A percentile compares a stretch with the other conserved stretches of the same genome.
These are phyloP conservation scores for Alternaria burnsii DNA, from an alignment of 2,329 filamentous ascomycete species.

Conservation along the genomic window DNA sequence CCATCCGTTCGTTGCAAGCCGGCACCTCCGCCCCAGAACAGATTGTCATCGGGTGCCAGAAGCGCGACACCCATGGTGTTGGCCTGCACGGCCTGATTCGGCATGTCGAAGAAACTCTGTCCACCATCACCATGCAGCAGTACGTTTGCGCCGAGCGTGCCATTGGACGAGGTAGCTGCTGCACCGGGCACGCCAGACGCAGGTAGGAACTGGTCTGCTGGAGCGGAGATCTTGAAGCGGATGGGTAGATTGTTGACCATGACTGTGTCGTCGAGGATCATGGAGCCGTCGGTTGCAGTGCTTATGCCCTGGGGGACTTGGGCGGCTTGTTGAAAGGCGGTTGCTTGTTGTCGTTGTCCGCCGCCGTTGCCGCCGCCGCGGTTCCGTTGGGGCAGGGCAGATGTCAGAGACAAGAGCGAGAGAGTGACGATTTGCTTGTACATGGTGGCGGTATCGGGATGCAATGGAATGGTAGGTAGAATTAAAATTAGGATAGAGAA, in stretches of 20 bases:
- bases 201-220: constrained; percentile 62
- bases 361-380: constrained; percentile 14
- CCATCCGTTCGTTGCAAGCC: constrained; percentile 65
- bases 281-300: constrained; percentile 62
- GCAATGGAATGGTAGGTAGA: neutral
- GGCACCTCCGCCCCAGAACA: constrained; percentile 66
- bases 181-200: constrained; percentile 61
- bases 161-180: constrained; percentile 43
- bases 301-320: constrained; percentile 48
- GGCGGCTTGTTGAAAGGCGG: constrained; percentile 47
- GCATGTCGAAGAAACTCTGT: constrained; percentile 67
- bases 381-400: constrained; percentile 38
- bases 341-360: constrained; percentile 21
- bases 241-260: constrained; percentile 64
- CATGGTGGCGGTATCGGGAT: constrained; percentile 7
- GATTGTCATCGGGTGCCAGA: constrained; percentile 62
- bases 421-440: constrained; percentile 17
- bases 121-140: constrained; percentile 69
- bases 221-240: constrained; percentile 65
- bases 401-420: constrained; percentile 32
- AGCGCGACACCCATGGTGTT: constrained; percentile 63
- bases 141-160: constrained; percentile 60
- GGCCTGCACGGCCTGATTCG: constrained; percentile 62
- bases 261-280: constrained; percentile 64
- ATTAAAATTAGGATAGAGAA: constrained; percentile 29